Percentiles rank a stretch among this genome's conserved stretches.
These are phyloP conservation scores for Cymbomonas tetramitiformis DNA, from an alignment of 139 green algal genomes.

Conservation along the genomic window DNA sequence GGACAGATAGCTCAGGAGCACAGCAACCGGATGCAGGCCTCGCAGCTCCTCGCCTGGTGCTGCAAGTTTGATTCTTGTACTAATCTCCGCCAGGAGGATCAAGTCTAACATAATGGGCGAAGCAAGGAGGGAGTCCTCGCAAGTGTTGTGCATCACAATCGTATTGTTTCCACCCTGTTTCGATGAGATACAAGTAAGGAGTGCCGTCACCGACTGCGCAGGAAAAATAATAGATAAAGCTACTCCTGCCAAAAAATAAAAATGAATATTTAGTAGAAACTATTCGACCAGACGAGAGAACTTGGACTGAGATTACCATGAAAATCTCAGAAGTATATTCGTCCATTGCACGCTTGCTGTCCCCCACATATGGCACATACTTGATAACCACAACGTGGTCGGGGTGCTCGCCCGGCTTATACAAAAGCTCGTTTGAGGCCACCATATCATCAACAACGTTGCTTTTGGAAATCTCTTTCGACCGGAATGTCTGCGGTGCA, in stretches of 20 bases:
- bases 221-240: too few relatives aligned
- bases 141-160: constrained; percentile 99
- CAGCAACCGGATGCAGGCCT: constrained; percentile 78
- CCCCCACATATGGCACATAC: constrained; percentile 90
- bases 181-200: too few relatives aligned
- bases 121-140: constrained; percentile 92
- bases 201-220: too few relatives aligned
- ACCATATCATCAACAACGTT: constrained; percentile 99
- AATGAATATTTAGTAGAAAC: too few relatives aligned
- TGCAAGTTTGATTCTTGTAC: constrained; percentile 73
- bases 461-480: constrained; percentile 89
- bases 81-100: constrained; percentile 85
- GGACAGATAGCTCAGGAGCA: constrained; percentile 83
- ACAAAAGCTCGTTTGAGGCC: constrained; percentile 78
- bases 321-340: constrained; percentile 97
- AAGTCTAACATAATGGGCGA: constrained; percentile 97
- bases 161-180: constrained; percentile 90
- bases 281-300: constrained; percentile 39
- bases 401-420: constrained; percentile 82
- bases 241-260: too few relatives aligned
- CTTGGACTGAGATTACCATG: too few relatives aligned
- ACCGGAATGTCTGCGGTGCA: constrained; percentile 71
- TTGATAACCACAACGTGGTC: constrained; percentile 99
- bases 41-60: constrained; percentile 57
- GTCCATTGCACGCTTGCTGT: constrained; percentile 97